Percentiles rank a stretch among this genome's conserved stretches.
Conservation (phyloP, 1,284 basidiomycete species). For the Ustilago hordei region DNA sequence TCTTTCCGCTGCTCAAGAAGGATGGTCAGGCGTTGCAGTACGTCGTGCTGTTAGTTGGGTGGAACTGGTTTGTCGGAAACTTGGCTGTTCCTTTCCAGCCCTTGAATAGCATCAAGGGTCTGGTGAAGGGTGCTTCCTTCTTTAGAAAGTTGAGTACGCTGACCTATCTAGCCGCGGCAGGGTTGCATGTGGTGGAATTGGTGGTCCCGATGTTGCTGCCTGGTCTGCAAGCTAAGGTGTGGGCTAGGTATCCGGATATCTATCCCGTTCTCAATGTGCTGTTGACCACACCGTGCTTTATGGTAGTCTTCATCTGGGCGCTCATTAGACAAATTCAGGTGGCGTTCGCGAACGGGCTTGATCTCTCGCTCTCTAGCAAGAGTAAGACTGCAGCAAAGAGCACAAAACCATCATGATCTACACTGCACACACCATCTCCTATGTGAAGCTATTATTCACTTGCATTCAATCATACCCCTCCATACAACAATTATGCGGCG, state of each 20-base stretch:
- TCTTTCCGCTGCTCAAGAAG: conserved; percentile 87
- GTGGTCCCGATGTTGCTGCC: conserved; percentile 69
- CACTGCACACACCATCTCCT: conserved; percentile 1
- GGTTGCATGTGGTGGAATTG: conserved; percentile 78
- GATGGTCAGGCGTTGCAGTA: conserved; percentile 85
- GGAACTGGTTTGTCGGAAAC: conserved; percentile 83
- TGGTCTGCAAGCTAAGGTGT: conserved; percentile 68
- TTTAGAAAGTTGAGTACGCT: conserved; percentile 24
- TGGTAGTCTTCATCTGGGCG: conserved; percentile 72
- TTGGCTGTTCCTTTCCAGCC: conserved; percentile 21
- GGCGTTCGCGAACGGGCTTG: conserved; percentile 60
- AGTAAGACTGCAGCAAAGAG: background rate
- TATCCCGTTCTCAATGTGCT: conserved; percentile 87
- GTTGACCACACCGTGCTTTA: conserved; percentile 83
- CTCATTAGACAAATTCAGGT: conserved; percentile 66
- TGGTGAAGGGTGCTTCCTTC: conserved; percentile 7
- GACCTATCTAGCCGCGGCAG: conserved; percentile 73
- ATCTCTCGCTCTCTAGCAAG: conserved; percentile 12
- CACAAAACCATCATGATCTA: background rate
- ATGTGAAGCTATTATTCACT: background rate
- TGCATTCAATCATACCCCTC: background rate
- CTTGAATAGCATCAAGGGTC: conserved; percentile 21
- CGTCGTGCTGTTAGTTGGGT: conserved; percentile 76
- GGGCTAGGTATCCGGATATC: conserved; percentile 85
- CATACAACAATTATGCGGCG: background rate